Conservation (phyloP, 164 flowering plant genomes). For the Tetrastigma voinierianum region DNA sequence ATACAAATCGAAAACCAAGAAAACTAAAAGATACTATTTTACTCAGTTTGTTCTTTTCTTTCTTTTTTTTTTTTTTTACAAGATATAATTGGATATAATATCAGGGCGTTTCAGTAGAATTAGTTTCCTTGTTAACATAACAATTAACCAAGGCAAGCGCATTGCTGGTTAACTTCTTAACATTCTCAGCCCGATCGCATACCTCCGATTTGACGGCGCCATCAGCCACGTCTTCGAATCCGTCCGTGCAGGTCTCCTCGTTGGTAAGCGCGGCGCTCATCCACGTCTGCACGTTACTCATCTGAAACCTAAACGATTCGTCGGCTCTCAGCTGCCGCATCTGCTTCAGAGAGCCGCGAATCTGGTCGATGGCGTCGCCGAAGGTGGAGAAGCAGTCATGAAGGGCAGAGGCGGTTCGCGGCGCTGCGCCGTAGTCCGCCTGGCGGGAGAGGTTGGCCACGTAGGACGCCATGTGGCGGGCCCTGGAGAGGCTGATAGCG, state of each 20-base stretch:
- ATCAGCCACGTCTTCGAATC: constrained; percentile 51
- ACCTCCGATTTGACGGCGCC: constrained; percentile 50
- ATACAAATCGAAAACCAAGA: too few relatives aligned
- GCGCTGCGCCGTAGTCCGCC: constrained; percentile 40
- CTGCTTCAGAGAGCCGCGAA: constrained; percentile 59
- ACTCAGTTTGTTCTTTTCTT: too few relatives aligned
- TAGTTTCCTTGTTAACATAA: constrained; percentile 23
- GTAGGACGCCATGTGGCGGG: constrained; percentile 32
- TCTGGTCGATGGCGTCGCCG: constrained; percentile 68
- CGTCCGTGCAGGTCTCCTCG: constrained; percentile 89
- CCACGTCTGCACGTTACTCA: constrained; percentile 95
- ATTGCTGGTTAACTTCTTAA: constrained; percentile 67
- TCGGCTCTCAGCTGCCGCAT: constrained; percentile 38
- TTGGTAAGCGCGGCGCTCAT: constrained; percentile 92
- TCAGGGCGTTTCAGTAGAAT: too few relatives aligned
- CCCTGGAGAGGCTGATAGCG: constrained; percentile 45
- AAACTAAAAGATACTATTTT: too few relatives aligned
- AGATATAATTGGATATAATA: too few relatives aligned
- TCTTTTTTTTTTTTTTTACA: too few relatives aligned
- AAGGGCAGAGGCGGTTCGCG: constrained; percentile 48
- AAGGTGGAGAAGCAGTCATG: constrained; percentile 68
- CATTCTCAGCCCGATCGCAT: constrained; percentile 25
- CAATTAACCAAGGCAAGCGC: constrained; percentile 80
- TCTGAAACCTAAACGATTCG: constrained; percentile 52
- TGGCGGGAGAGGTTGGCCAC: constrained; percentile 39